Evolutionary conservation across 106 monocot genomes (phyloP).

Genomic region (Phalaenopsis equestris): DNA sequence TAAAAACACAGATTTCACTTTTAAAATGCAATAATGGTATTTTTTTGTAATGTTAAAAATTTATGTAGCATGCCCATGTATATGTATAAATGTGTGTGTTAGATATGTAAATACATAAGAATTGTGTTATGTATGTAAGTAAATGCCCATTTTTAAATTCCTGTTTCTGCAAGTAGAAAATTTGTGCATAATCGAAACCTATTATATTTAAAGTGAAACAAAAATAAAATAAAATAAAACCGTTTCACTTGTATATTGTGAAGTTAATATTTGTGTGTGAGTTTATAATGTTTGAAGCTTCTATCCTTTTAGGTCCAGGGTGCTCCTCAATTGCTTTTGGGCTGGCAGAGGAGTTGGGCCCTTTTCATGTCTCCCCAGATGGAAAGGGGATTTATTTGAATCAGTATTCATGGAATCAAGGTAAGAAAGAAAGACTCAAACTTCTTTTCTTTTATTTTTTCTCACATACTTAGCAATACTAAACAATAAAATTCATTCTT

Average conservation of each 20-base stretch:
- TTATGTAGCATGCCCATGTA: too few species aligned
- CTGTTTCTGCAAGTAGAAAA: background rate
- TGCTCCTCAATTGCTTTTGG: conserved; percentile 96
- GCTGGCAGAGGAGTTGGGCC: conserved; percentile 86
- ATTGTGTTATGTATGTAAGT: too few species aligned
- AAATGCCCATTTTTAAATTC: background rate
- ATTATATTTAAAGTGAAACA: too few species aligned
- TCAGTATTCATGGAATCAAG: conserved; percentile 92
- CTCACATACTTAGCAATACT: background rate
- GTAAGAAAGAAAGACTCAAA: conserved; percentile 16
- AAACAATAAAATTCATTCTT: background rate
- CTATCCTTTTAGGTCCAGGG: conserved; percentile 57
- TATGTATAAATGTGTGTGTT: too few species aligned
- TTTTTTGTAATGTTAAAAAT: too few species aligned
- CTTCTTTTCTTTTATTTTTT: background rate
- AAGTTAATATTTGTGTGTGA: background rate
- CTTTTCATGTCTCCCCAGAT: conserved; percentile 85
- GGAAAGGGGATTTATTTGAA: conserved; percentile 80
- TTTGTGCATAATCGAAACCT: too few species aligned
- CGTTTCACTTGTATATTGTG: background rate
- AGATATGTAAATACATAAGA: too few species aligned
- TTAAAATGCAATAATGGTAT: too few species aligned
- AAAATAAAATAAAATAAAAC: background rate
- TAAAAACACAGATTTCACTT: too few species aligned
- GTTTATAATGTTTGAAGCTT: background rate